Evolutionary conservation across 805 yeast species (phyloP).

Genomic region (Torulaspora gathmanii): DNA sequence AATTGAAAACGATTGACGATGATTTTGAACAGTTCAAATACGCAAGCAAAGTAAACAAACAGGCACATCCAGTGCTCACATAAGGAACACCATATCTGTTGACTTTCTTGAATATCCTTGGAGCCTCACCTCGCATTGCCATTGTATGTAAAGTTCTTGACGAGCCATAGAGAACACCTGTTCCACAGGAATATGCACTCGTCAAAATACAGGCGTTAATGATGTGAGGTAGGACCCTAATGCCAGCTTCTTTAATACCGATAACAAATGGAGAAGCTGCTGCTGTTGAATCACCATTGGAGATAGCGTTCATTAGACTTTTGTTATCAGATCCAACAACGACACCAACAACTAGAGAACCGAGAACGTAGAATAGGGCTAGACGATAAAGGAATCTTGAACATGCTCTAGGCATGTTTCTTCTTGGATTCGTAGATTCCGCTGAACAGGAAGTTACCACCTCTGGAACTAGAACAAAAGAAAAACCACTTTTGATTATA

Average conservation of each 20-base stretch:
- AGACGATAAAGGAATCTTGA: constrained; percentile 52
- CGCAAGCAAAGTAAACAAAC: constrained; percentile 38
- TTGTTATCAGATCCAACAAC: constrained; percentile 50
- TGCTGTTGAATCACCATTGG: constrained; percentile 33
- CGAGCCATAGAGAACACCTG: constrained; percentile 46
- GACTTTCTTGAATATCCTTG: constrained; percentile 42
- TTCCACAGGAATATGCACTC: constrained; percentile 39
- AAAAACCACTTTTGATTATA: constrained; percentile 46
- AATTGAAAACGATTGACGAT: constrained; percentile 49
- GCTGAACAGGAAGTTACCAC: constrained; percentile 44
- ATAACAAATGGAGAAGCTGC: constrained; percentile 48
- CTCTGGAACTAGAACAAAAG: constrained; percentile 49
- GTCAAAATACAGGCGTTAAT: constrained; percentile 47
- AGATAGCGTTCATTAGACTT: constrained; percentile 35
- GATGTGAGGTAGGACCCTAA: constrained; percentile 44
- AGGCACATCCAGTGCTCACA: constrained; percentile 25
- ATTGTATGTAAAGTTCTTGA: constrained; percentile 43
- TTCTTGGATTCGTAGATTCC: constrained; percentile 47
- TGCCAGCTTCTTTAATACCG: constrained; percentile 47
- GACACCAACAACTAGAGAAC: constrained; percentile 42
- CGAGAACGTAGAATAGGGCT: constrained; percentile 47
- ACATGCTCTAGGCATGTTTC: constrained; percentile 49
- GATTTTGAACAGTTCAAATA: constrained; percentile 48
- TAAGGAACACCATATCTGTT: constrained; percentile 51
- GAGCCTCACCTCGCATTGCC: constrained; percentile 47